Base-by-base conservation (phyloP, 257 asterid genomes). In the Gentiana straminea region DNA sequence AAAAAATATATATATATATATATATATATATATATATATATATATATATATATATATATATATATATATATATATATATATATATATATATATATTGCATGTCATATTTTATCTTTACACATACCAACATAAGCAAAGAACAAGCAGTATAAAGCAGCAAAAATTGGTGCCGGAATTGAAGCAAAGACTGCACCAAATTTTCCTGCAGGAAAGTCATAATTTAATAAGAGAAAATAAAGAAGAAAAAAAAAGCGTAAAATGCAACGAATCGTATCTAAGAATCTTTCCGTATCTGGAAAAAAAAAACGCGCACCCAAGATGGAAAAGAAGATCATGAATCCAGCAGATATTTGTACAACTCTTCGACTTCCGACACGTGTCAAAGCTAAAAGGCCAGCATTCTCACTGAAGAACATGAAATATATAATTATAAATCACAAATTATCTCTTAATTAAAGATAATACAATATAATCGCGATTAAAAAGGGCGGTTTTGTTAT, bases 121-220 rank as follows among this genome's bases (percentile, higher is more conserved):
- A 0, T 60, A 86, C 97, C 97, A 52, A 89, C 94, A 53, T 89
- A 89, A 51, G 82, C 97, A 43, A 86, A 89, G 95, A 89, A 86
- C 68, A 83, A 78, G 69, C 97, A 86, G 70, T 86, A 89, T 34
- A 86, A 55, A 57, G 95, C 95, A 64, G 92, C 97, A 33, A 89
- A 86, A 8, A 85, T 89, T 34, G 97, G 92, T 35, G 97, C 80
- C 33, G 97, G 97, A 70, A 89, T 89, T 43, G 97, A 89, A 66
- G 97, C 97, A 48, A 89, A 89, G 61, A 89, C 86, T 2, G 95
- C 97, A 69, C 97, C 97, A 15, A 88, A 88, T 78, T 88, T 88
- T 55, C 97, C 97, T 88, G 82, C 62, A 55, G 10, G 13, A 33
- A 35, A 58, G 52, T 38, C 35, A 48, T 5, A 47, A 51, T 48